A percentile compares a stretch with the other conserved stretches of the same genome.
phyloP scores from a whole-genome alignment of 1,139 yeast genomes.

The Eremothecium coryli region DNA sequence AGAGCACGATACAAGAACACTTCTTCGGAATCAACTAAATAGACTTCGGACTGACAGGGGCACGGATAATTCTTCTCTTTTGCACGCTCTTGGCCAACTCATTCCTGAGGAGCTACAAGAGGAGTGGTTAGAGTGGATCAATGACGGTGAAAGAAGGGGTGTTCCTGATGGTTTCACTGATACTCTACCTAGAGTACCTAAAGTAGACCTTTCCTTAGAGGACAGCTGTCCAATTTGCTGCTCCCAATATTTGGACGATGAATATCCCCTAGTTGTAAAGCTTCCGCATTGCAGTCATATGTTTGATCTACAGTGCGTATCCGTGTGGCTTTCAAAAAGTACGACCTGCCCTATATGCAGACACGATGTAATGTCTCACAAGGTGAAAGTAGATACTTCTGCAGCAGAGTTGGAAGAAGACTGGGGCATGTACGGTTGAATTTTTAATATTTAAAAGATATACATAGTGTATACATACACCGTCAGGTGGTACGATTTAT shows the following conservation, averaged over 20 bases:
- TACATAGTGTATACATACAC: slow-evolving; percentile 6
- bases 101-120: slow-evolving; percentile 24
- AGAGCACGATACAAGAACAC: slow-evolving; percentile 2
- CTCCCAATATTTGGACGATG: slow-evolving; percentile 57
- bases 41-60: slow-evolving; percentile 7
- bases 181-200: slow-evolving; percentile 59
- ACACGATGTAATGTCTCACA: slow-evolving; percentile 50
- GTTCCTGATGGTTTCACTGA: slow-evolving; percentile 66
- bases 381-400: slow-evolving; percentile 46
- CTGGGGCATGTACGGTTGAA: slow-evolving; percentile 76
- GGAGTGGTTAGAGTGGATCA: slow-evolving; percentile 19
- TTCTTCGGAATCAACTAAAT: slow-evolving; percentile 7
- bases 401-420: slow-evolving; percentile 61
- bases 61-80: slow-evolving; percentile 9
- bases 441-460: slow-evolving; percentile 24
- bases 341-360: slow-evolving; percentile 87
- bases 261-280: slow-evolving; percentile 69
- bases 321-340: slow-evolving; percentile 77
- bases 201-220: slow-evolving; percentile 39
- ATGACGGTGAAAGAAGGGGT: slow-evolving; percentile 38
- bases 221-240: slow-evolving; percentile 84
- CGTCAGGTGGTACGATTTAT: slow-evolving; percentile 7
- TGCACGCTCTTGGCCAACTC: slow-evolving; percentile 23
- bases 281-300: slow-evolving; percentile 70
- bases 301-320: slow-evolving; percentile 83